Percentiles rank a stretch among this genome's conserved stretches.
Conservation (phyloP, 495 filamentous ascomycete genomes). For the Pyrenula massariospora region DNA sequence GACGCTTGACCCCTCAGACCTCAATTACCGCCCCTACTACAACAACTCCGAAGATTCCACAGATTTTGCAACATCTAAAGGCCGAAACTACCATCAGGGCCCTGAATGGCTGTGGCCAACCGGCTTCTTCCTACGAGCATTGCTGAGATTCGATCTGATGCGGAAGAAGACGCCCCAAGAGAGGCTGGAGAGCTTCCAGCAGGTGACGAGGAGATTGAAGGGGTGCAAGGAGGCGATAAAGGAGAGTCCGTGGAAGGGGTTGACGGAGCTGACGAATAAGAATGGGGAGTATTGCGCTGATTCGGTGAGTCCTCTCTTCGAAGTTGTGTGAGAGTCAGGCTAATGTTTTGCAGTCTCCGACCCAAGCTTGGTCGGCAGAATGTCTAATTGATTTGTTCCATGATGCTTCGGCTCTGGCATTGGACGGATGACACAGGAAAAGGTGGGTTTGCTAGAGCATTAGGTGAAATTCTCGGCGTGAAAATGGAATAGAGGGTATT, state of each 20-base stretch:
- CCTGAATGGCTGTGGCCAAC: conserved; percentile 99
- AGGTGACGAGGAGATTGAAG: conserved; percentile 70
- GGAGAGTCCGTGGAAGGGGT: conserved; percentile 74
- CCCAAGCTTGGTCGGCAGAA: conserved; percentile 89
- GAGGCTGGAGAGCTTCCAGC: conserved; percentile 80
- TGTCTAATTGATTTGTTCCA: conserved; percentile 93
- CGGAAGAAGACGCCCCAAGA: conserved; percentile 49
- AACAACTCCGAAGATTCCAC: conserved; percentile 84
- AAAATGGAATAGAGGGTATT: too few relatives aligned
- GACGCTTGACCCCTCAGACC: conserved; percentile 82
- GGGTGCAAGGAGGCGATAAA: conserved; percentile 72
- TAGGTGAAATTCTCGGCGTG: too few relatives aligned
- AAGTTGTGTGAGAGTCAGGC: background rate
- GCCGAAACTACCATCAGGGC: conserved; percentile 94
- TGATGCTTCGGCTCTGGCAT: conserved; percentile 52
- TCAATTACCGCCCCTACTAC: conserved; percentile 90
- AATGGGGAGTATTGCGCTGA: conserved; percentile 72
- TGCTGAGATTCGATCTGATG: conserved; percentile 80
- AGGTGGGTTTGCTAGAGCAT: too few relatives aligned
- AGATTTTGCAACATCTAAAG: conserved; percentile 84
- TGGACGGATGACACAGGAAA: conserved; percentile 9
- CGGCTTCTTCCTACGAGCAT: conserved; percentile 83
- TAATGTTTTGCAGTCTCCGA: conserved; percentile 50
- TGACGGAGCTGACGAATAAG: conserved; percentile 91
- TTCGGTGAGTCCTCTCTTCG: conserved; percentile 52